These are phyloP conservation scores for Drechslerella coelobrocha DNA, from an alignment of 2,329 filamentous ascomycete species.

Conservation along the genomic window DNA sequence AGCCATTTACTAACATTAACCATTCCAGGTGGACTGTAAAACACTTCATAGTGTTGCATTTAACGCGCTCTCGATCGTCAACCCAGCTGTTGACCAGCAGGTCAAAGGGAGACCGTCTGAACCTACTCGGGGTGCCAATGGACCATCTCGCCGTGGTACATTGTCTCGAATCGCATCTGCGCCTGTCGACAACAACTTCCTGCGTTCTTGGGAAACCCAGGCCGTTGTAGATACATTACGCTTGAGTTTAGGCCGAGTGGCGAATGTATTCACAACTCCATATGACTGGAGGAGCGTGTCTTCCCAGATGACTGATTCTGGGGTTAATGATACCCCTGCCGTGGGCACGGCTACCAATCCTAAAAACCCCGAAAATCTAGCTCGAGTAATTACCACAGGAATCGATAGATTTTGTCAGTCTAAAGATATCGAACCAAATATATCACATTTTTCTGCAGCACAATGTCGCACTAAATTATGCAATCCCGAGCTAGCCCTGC, in stretches of 20 bases:
- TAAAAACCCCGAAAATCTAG: constrained; percentile 40
- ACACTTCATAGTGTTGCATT: constrained; percentile 47
- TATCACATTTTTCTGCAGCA: constrained; percentile 22
- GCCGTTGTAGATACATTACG: constrained; percentile 17
- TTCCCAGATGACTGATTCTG: not conserved
- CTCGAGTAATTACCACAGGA: constrained; percentile 32
- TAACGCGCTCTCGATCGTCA: constrained; percentile 41
- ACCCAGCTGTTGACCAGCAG: constrained; percentile 24
- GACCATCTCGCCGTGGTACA: constrained; percentile 28
- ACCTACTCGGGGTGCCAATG: not conserved
- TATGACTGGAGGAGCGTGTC: constrained; percentile 27
- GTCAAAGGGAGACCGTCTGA: constrained; percentile 22
- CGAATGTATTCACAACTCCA: constrained; percentile 28
- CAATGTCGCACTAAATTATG: constrained; percentile 45
- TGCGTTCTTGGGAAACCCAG: constrained; percentile 38
- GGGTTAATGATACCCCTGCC: not conserved
- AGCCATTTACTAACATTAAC: not conserved
- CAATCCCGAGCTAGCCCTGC: constrained; percentile 34
- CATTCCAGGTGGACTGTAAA: constrained; percentile 43
- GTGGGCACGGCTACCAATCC: constrained; percentile 26
- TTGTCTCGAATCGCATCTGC: constrained; percentile 38
- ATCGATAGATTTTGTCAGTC: constrained; percentile 47
- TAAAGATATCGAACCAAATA: constrained; percentile 19
- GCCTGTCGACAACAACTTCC: constrained; percentile 30
- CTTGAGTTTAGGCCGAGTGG: constrained; percentile 27